phyloP scores from a whole-genome alignment of 2,329 filamentous ascomycete species.

The Claviceps sp. region DNA sequence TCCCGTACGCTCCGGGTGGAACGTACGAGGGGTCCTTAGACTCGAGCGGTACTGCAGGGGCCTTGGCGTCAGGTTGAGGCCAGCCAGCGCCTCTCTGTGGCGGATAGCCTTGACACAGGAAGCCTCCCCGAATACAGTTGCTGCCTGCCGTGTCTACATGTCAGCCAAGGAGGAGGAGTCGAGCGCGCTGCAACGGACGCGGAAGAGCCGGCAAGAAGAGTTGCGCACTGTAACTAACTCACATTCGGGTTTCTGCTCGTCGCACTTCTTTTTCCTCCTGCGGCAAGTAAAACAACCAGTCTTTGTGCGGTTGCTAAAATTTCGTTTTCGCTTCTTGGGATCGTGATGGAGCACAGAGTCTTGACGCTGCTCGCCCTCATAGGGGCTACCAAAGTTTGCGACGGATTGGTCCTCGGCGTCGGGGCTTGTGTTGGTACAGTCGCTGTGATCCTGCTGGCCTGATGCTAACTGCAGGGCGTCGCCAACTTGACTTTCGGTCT shows the following conservation, averaged over 20 bases:
- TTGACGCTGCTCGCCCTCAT: conserved; percentile 34
- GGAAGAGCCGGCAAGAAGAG: no score
- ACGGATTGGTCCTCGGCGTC: conserved; percentile 37
- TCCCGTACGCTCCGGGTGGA: conserved; percentile 47
- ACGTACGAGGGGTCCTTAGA: conserved; percentile 63
- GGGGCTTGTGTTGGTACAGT: conserved; percentile 39
- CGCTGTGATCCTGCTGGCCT: conserved; percentile 32
- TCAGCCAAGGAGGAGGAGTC: background rate
- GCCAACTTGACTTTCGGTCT: conserved; percentile 36
- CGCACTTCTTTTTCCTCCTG: conserved; percentile 92
- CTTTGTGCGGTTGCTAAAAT: conserved; percentile 92
- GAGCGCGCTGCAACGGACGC: background rate
- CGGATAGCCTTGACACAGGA: conserved; percentile 84
- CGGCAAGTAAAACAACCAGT: conserved; percentile 90
- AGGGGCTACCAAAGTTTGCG: conserved; percentile 28
- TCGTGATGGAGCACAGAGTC: conserved; percentile 42
- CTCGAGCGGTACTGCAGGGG: conserved; percentile 60
- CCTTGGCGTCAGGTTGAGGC: conserved; percentile 62
- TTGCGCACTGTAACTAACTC: conserved; percentile 24
- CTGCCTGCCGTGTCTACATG: conserved; percentile 41
- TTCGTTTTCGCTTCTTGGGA: conserved; percentile 58
- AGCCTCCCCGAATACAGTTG: conserved; percentile 83
- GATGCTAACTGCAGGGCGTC: conserved; percentile 31
- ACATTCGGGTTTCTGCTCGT: conserved; percentile 90
- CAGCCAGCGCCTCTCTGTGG: conserved; percentile 59